A percentile compares a stretch with the other conserved stretches of the same genome.
Evolutionary conservation across 345 rosid genomes (phyloP).

Genomic region (Psidium friedrichsthalianum): DNA sequence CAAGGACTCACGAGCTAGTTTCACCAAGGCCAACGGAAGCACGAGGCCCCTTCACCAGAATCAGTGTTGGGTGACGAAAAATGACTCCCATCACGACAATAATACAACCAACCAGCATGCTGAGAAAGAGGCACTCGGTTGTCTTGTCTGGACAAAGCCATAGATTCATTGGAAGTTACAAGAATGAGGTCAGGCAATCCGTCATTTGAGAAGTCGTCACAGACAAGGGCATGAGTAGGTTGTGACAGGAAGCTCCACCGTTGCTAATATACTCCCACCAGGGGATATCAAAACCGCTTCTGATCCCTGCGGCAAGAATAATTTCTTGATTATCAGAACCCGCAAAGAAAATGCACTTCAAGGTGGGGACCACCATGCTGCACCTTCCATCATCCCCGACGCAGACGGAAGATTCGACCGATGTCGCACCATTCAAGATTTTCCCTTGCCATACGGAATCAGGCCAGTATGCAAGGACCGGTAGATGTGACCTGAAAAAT

Average conservation of each 20-base stretch:
- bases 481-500: slow-evolving; percentile 78
- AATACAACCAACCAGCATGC: slow-evolving; percentile 92
- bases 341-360: slow-evolving; percentile 69
- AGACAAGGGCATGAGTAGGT: slow-evolving; percentile 71
- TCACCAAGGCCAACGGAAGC: slow-evolving; percentile 36
- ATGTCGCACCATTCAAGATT: slow-evolving; percentile 76
- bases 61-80: slow-evolving; percentile 76
- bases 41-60: slow-evolving; percentile 65
- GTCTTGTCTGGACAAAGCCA: slow-evolving; percentile 92
- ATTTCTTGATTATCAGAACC: slow-evolving; percentile 62
- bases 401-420: slow-evolving; percentile 96
- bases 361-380: slow-evolving; percentile 68
- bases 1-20: background rate
- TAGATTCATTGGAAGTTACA: slow-evolving; percentile 75
- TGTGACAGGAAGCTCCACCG: slow-evolving; percentile 75
- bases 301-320: slow-evolving; percentile 96
- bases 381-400: slow-evolving; percentile 74
- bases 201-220: slow-evolving; percentile 86
- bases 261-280: slow-evolving; percentile 66
- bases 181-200: slow-evolving; percentile 85
- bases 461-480: slow-evolving; percentile 74
- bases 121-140: slow-evolving; percentile 99
- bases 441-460: slow-evolving; percentile 79
- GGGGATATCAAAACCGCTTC: slow-evolving; percentile 76
- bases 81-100: slow-evolving; percentile 84